A percentile compares a stretch with the other conserved stretches of the same genome.
Evolutionary conservation across 257 asterid species (phyloP).

Genomic region (Scutellaria galericulata): DNA sequence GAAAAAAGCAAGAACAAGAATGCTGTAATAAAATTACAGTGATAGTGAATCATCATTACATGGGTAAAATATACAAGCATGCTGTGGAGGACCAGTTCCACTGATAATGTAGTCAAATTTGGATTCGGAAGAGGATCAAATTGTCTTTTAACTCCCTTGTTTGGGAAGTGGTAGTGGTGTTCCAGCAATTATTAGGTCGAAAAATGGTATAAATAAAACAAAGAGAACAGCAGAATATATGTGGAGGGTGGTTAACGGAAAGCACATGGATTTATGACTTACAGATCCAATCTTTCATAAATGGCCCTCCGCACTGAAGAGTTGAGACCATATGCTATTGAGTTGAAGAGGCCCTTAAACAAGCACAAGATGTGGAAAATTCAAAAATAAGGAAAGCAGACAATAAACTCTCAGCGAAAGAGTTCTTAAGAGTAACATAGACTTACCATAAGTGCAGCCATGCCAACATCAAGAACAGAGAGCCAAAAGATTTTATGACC

Average conservation of each 20-base stretch:
- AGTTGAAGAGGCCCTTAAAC: constrained; percentile 90
- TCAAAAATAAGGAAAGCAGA: constrained; percentile 17
- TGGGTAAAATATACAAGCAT: neutral
- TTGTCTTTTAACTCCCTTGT: neutral
- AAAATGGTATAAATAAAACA: neutral
- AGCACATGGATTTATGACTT: constrained; percentile 43
- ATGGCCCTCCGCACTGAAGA: constrained; percentile 90
- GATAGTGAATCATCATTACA: constrained; percentile 3
- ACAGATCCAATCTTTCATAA: constrained; percentile 88
- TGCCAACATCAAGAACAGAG: constrained; percentile 93
- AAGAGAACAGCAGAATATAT: neutral
- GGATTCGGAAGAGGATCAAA: neutral
- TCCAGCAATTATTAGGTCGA: constrained; percentile 9
- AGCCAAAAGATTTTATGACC: constrained; percentile 95
- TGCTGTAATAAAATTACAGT: constrained; percentile 7
- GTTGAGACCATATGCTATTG: constrained; percentile 95
- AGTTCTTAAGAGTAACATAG: neutral
- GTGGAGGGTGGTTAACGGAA: neutral
- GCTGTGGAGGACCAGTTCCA: neutral
- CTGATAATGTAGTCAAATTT: neutral
- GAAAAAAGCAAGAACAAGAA: constrained; percentile 23
- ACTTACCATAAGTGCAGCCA: constrained; percentile 94
- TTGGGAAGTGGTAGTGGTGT: neutral
- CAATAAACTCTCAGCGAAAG: neutral
- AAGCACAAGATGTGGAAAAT: constrained; percentile 24